Evolutionary conservation across 2,329 filamentous ascomycete genomes (phyloP), one percentile per base, ranked within the genome.

Genomic region (Metarhizium guizhouense): DNA sequence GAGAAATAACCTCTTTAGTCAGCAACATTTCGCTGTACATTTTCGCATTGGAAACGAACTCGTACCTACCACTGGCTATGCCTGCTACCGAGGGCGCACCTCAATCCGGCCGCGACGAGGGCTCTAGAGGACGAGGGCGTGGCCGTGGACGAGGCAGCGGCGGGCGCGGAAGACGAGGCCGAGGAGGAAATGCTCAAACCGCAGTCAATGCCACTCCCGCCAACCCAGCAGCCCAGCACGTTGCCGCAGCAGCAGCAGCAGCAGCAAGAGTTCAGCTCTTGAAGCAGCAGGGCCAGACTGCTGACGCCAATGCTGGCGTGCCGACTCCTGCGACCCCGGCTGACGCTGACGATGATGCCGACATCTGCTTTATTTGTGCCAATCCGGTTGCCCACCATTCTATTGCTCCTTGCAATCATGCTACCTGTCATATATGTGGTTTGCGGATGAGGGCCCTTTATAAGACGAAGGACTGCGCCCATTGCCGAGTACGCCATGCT

Each of bases 341-440:
- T 34, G 64, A 53, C 57, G 65, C 32, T 29, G 59, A 65, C 47
- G 64, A 64, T 11, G 61, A 58, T 11, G 86, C 79, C 30, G 91
- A 96, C 59, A 82, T 96, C 58, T 99, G 94, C 81, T 97, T 97
- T 73, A 99, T 99, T 67, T 99, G 94, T 72, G 93, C 94, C 56
- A 96, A 92, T 61, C 83, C 86, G 2, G 86, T 99, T 51, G 84
- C 88, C 51, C 91, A 97, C 74, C 85, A 90, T 64, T 88, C 92
- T 10, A 84, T 99, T 61, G 85, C 92, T 36, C 93, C 94, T 20
- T 99, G 94, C 74, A 97, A 96, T 71, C 94, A 99, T 73, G 83
- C 89, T 56, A 96, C 93, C 51, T 99, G 94, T 69, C 94, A 99
- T 73, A 96, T 97, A 61, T 99, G 94, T 71, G 87, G 91, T 10